Base-by-base conservation (phyloP, 2,329 filamentous ascomycete genomes). In the Alternaria sp. region DNA sequence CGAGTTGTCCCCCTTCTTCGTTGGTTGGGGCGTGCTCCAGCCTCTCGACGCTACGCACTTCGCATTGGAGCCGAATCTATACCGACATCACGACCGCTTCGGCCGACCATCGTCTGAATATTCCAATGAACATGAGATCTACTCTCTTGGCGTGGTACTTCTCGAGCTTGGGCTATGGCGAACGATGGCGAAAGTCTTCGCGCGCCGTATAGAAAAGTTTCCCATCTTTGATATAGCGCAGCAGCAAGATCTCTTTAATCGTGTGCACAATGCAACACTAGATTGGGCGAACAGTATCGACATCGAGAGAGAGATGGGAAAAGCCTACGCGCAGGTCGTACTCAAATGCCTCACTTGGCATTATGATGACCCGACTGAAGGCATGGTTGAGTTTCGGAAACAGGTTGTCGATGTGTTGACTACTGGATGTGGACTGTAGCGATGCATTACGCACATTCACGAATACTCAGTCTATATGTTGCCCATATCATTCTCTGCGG, bases 141-240 rank as follows among this genome's bases (percentile, higher is more conserved):
- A 87, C 67, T 85, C 83, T 51, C 77, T 87, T 0, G 85, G 85
- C 0, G 83, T 86, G 0, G 84, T 83, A 38, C 76, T 87, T 0
- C 71, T 87, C 0, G 85, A 87, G 65, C 79, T 87, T 27, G 84
- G 83, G 0, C 60, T 86, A 0, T 85, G 83, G 83, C 59, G 58
- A 28, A 62, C 64, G 2, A 62, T 66, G 61, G 55, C 55, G 8
- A 57, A 18, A 18, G 27, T 66, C 4, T 68, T 68, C 32, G 63
- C 58, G 4, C 57, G 62, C 6, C 55, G 59, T 12, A 20, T 66
- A 10, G 65, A 63, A 45, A 60, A 58, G 36, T 54, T 40, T 7
- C 61, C 65, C 2, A 44, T 45, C 9, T 62, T 68, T 40, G 49
- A 22, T 34, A 51, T 43, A 14, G 38, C 28, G 16, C 50, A 60